Evolutionary conservation across 1,284 basidiomycete genomes (phyloP), one percentile per base, ranked within the genome.

Genomic region (Austroboletus olivaceoglutinosus): DNA sequence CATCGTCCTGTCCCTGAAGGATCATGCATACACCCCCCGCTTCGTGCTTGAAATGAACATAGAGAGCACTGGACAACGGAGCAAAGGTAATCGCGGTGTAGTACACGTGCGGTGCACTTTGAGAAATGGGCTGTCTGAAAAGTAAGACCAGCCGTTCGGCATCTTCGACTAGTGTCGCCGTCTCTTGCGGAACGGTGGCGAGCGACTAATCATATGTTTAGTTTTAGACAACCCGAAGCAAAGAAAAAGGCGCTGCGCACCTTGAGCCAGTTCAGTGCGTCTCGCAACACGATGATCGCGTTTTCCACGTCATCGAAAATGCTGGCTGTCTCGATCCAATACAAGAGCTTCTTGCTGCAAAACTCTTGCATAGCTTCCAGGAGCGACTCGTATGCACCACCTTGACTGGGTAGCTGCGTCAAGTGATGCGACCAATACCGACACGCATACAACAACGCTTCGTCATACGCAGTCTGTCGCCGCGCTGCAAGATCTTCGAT

Each of bases 371-470:
- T 56, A 1, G 44, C 43, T 1, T 31, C 6, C 25, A 59, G 33
- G n/a, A 58, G 38, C 10, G 30, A 21, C 10, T 52, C 57, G 19
- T 57, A 43, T 9, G 43, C 29, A 15, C 43, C 43, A 27, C 40
- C 48, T 18, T 25, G 27, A 21, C 16, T 21, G 27, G 56, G 58
- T 3, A 58, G 49, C 10, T 49, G 58, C 6, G 42, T 31, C 30
- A 61, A 47, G 34, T 60, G 58, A 18, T 48, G 30, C 19, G 47
- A 43, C 58, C 59, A 60, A 23, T 47, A 58, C 5, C 51, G 58
- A 53, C 59, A 60, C 3, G 56, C 56, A 22, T 61, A 60, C 4
- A 47, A 13, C 16, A 53, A 8, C 2, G 57, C 57, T 23, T 48
- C 51, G 40, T 51, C 46, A 25, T 49, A 53, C 5, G 37, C 50